A percentile compares a stretch with the other conserved stretches of the same genome.
phyloP scores from a whole-genome alignment of 2,329 filamentous ascomycete genomes.

The Sporothrix humicola region DNA sequence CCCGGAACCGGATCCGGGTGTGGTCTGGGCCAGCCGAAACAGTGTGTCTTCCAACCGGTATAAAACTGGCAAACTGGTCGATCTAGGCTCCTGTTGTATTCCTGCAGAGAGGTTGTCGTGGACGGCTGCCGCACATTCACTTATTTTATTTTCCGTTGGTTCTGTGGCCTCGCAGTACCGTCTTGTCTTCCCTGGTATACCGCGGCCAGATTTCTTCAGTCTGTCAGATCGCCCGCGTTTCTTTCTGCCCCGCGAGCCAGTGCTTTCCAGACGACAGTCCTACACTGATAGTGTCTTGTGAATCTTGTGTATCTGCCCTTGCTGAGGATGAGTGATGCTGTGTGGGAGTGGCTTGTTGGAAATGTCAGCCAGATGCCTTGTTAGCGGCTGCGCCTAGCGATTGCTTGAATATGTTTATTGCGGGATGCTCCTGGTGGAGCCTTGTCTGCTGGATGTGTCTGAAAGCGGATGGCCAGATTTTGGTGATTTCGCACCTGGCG shows the following conservation, averaged over 20 bases:
- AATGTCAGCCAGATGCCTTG: constrained; percentile 22
- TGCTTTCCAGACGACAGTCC: background rate
- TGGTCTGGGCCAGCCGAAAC: constrained; percentile 10
- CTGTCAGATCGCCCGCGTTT: constrained; percentile 9
- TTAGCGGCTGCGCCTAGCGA: constrained; percentile 25
- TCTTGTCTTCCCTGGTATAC: background rate
- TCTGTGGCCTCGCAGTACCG: background rate
- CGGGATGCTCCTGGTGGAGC: constrained; percentile 23
- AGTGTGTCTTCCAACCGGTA: background rate
- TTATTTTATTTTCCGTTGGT: background rate
- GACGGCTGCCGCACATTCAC: background rate
- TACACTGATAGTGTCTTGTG: background rate
- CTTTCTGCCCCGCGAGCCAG: background rate
- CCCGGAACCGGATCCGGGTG: constrained; percentile 20
- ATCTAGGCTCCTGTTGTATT: background rate
- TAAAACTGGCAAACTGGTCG: background rate
- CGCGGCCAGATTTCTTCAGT: background rate
- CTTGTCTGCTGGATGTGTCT: constrained; percentile 20
- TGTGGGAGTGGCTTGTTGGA: background rate
- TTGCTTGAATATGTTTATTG: background rate
- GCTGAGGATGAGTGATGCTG: constrained; percentile 26
- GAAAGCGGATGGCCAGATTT: background rate
- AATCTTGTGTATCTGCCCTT: background rate
- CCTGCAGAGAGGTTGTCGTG: background rate
- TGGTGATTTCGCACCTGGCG: background rate